Conservation (phyloP, 306 rosid species). For the Cucumis sativus region DNA sequence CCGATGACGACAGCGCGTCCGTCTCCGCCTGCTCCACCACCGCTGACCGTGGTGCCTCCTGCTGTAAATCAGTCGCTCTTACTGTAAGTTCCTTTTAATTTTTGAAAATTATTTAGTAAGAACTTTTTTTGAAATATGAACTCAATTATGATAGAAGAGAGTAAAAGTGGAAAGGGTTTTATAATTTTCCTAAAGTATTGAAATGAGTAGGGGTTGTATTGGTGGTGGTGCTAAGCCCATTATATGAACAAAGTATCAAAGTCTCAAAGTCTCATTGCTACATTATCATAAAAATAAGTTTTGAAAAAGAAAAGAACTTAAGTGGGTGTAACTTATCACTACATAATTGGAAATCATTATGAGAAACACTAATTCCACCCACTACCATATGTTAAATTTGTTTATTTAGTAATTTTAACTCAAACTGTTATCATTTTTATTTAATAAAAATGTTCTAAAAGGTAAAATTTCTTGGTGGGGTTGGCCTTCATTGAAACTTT, state of each 20-base stretch:
- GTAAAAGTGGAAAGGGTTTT: not conserved
- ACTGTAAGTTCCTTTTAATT: conserved; percentile 34
- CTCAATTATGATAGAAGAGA: no score
- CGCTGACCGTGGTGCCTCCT: conserved; percentile 43
- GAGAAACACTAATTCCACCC: not conserved
- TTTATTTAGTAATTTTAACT: not conserved
- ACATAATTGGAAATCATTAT: conserved; percentile 2
- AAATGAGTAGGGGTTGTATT: not conserved
- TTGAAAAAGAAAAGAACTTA: no score
- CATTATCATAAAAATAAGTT: not conserved
- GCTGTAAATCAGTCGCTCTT: conserved; percentile 69
- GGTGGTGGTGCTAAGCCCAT: not conserved
- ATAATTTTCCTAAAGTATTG: not conserved
- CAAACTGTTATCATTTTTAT: not conserved
- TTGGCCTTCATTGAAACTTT: not conserved
- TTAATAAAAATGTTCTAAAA: not conserved
- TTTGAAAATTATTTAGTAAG: no score
- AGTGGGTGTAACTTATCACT: conserved; percentile 1
- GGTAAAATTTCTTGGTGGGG: not conserved
- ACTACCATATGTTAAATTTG: not conserved
- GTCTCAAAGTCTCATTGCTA: not conserved
- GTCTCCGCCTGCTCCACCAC: conserved; percentile 38
- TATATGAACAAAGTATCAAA: not conserved
- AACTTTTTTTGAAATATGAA: no score
- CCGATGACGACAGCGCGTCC: conserved; percentile 13